phyloP scores from a whole-genome alignment of 1,139 yeast species.

The Geotrichum fermentans region DNA sequence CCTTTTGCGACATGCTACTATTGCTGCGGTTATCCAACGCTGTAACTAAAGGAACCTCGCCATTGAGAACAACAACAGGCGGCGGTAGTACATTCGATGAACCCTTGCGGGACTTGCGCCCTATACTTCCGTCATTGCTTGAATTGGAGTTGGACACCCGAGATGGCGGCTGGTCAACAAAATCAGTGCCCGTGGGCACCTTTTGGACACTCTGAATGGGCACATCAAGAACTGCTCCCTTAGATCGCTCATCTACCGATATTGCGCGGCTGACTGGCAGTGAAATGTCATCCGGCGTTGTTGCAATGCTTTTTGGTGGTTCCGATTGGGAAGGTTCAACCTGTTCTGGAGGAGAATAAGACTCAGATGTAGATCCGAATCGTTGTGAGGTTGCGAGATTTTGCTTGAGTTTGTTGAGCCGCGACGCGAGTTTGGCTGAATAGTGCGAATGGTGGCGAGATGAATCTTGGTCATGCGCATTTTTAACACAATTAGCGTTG shows the following conservation, averaged over 20 bases:
- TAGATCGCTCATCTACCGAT: background rate
- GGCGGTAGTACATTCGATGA: too few species aligned
- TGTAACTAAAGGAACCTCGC: background rate
- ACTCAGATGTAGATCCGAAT: too few species aligned
- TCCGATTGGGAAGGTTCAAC: too few species aligned
- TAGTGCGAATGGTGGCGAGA: background rate
- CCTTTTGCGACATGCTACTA: background rate
- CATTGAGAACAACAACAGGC: background rate
- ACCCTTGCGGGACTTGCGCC: too few species aligned
- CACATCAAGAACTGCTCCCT: background rate
- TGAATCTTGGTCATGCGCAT: too few species aligned
- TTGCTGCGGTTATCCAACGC: background rate
- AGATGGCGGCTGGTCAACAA: too few species aligned
- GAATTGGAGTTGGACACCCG: background rate
- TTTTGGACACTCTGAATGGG: background rate
- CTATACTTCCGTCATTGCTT: background rate
- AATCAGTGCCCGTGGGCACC: background rate
- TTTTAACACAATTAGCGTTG: background rate
- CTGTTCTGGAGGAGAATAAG: too few species aligned
- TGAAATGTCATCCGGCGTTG: background rate
- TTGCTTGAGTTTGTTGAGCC: background rate
- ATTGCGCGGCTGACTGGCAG: background rate
- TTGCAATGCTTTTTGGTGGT: too few species aligned
- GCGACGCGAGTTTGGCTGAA: background rate
- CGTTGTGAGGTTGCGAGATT: too few species aligned